Evolutionary conservation across 257 asterid species (phyloP), one percentile per base, ranked within the genome.

Genomic region (Solanum paucissectum): DNA sequence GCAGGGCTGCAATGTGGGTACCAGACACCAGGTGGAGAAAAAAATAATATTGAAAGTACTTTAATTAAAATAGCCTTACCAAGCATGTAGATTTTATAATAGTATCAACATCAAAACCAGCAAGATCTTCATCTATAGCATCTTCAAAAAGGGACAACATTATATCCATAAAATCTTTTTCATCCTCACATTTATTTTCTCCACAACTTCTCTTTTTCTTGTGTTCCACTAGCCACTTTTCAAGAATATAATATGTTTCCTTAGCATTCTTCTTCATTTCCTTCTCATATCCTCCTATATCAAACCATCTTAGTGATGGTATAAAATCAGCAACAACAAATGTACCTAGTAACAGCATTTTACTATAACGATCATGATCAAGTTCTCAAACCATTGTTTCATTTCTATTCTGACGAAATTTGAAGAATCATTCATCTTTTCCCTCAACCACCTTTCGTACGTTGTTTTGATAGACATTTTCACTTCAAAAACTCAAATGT

Each of bases 141-240:
- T 5, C 87, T 4, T 87, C 84, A 21, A 46, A 21, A 11, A 37
- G 52, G 2, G 88, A 74, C 18, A 90, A 46, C 86, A 88, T 69
- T 11, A 86, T 87, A 55, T 90, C 92, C 83, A 87, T 87, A 84
- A 88, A 90, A 52, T 90, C 90, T 40, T 29, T 29, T 29, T 29
- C 29, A 29, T 29, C 29, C 29, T 29, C 29, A 29, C 29, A 29
- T 29, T 29, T 29, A 29, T 29, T 29, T 29, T 29, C 1, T 29
- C 29, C 29, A 29, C 29, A 29, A 29, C 29, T 29, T 29, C 1
- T 29, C 1, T 29, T 29, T 29, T 29, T 29, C 29, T 29, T 29
- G 29, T 29, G 29, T 29, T 29, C 29, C 29, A 29, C 29, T 29
- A 29, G 29, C 29, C 29, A 29, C 2, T 29, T 29, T 29, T 29